Conservation (phyloP, 2,329 filamentous ascomycete species). For the Fusarium irregulare region DNA sequence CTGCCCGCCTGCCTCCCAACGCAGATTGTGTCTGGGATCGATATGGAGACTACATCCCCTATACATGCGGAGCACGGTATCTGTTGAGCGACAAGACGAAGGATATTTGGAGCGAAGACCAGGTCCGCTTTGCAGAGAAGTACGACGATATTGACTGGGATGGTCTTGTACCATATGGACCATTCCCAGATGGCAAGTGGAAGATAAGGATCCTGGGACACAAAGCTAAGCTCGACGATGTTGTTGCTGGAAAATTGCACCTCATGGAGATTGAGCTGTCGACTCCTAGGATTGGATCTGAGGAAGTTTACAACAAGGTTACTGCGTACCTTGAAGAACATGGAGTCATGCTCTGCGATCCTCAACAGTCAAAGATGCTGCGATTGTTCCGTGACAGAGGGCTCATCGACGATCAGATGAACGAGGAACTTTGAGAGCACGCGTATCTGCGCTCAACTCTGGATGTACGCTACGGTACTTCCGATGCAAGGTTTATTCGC, state of each 20-base stretch:
- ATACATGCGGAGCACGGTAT: constrained; percentile 32
- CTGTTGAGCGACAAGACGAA: constrained; percentile 4
- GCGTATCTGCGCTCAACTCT: neutral
- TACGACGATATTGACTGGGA: constrained; percentile 38
- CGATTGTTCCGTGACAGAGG: constrained; percentile 32
- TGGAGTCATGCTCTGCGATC: constrained; percentile 30
- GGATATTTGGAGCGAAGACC: constrained; percentile 35
- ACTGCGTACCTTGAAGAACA: constrained; percentile 22
- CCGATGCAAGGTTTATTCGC: neutral
- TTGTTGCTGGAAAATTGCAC: constrained; percentile 30
- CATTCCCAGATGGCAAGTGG: constrained; percentile 38
- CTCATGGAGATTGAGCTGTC: constrained; percentile 41
- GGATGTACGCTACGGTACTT: neutral
- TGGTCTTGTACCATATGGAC: constrained; percentile 28
- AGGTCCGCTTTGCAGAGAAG: constrained; percentile 33
- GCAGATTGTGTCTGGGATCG: constrained; percentile 39
- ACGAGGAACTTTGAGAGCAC: constrained; percentile 9
- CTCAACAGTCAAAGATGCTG: constrained; percentile 34
- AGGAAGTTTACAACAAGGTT: constrained; percentile 16
- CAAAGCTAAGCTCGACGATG: constrained; percentile 39
- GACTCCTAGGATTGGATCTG: constrained; percentile 18
- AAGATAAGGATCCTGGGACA: constrained; percentile 31
- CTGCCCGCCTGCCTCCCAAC: neutral
- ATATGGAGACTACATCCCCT: constrained; percentile 27
- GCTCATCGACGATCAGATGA: constrained; percentile 2